Evolutionary conservation across 331 rosid species (phyloP).

Genomic region (Malus hybrid): DNA sequence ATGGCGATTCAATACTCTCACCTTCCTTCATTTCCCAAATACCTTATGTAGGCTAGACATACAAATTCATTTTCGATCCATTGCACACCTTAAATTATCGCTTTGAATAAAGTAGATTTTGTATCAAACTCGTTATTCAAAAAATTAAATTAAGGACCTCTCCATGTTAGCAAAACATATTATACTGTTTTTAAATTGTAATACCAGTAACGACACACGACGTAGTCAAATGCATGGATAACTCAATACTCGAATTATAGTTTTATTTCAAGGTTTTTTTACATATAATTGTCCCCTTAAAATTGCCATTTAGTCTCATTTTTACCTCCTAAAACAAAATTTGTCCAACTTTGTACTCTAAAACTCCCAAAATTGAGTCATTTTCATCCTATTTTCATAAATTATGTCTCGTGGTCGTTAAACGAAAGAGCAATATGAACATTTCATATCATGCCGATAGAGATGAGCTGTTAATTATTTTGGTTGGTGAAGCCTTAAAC

Average conservation of each 20-base stretch:
- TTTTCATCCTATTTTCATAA: too few relatives aligned
- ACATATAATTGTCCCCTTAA: background rate
- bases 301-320: background rate
- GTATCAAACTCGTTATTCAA: background rate
- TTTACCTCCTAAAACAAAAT: background rate
- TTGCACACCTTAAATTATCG: background rate
- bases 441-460: too few relatives aligned
- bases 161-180: too few relatives aligned
- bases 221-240: background rate
- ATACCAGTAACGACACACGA: too few relatives aligned
- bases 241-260: too few relatives aligned
- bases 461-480: too few relatives aligned
- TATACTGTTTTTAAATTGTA: rapidly evolving
- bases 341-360: too few relatives aligned
- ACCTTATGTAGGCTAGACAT: background rate
- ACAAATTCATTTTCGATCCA: background rate
- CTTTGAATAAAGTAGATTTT: too few relatives aligned
- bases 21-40: background rate
- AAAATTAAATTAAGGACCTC: too few relatives aligned
- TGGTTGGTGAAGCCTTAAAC: background rate
- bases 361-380: background rate
- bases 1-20: background rate
- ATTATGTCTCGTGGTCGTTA: background rate
- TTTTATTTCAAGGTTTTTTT: background rate
- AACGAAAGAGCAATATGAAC: rapidly evolving